Evolutionary conservation across 192 early-diverging fungal genomes (phyloP).

Genomic region (Cladochytrium replicatum): DNA sequence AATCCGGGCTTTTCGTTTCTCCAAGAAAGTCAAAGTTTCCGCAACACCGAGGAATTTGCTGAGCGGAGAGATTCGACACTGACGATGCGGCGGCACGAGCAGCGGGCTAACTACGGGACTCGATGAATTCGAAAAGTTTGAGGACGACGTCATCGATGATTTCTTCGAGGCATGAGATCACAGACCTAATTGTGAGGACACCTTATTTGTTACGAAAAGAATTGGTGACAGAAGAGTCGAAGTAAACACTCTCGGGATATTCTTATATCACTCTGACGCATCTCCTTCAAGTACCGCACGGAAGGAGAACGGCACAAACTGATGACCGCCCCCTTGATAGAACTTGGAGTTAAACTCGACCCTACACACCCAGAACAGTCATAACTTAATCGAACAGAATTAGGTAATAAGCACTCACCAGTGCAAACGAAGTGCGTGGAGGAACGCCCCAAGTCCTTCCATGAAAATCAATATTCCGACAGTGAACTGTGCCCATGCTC

Average conservation of each 20-base stretch:
- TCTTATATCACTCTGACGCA: too few relatives aligned
- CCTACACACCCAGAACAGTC: slow-evolving; percentile 21
- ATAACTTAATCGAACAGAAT: background rate
- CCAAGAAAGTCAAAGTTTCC: slow-evolving; percentile 57
- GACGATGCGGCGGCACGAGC: too few relatives aligned
- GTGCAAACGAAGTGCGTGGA: slow-evolving; percentile 88
- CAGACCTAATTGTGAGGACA: too few relatives aligned
- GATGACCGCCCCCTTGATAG: slow-evolving; percentile 77
- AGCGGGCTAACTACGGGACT: too few relatives aligned
- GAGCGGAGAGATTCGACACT: too few relatives aligned
- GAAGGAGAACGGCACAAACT: slow-evolving; percentile 92
- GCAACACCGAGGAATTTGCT: slow-evolving; percentile 72
- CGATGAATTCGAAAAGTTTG: too few relatives aligned
- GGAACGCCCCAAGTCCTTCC: slow-evolving; percentile 80
- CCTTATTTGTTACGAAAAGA: too few relatives aligned
- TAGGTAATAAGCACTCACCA: slow-evolving; percentile 34
- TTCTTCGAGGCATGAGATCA: too few relatives aligned
- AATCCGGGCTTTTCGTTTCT: slow-evolving; percentile 53
- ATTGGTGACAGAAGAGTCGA: too few relatives aligned
- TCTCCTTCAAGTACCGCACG: slow-evolving; percentile 13
- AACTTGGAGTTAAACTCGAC: slow-evolving; percentile 99
- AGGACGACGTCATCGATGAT: too few relatives aligned
- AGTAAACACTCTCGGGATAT: too few relatives aligned
- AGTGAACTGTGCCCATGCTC: slow-evolving; percentile 82
- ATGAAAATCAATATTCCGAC: slow-evolving; percentile 68